Evolutionary conservation across 495 filamentous ascomycete species (phyloP).

Genomic region (Evernia prunastri): DNA sequence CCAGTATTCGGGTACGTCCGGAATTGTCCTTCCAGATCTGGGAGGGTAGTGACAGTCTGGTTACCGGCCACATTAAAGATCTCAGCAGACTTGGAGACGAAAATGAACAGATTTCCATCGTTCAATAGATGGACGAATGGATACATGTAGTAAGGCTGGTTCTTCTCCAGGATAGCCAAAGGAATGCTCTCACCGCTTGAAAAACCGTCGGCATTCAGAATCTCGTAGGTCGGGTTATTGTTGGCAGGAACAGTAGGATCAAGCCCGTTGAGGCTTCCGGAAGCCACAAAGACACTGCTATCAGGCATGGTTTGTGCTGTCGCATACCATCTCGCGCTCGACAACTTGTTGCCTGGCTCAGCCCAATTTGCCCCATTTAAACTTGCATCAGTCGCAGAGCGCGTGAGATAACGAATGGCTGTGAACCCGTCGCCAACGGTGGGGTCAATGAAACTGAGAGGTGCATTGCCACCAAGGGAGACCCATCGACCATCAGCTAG

Average conservation of each 20-base stretch:
- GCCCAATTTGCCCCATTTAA: conserved; percentile 48
- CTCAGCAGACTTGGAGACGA: conserved; percentile 50
- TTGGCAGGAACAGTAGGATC: conserved; percentile 49
- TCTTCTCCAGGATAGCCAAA: conserved; percentile 48
- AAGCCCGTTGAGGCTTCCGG: conserved; percentile 54
- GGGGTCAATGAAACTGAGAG: conserved; percentile 47
- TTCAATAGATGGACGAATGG: conserved; percentile 55
- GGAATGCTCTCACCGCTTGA: conserved; percentile 38
- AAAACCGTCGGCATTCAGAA: conserved; percentile 41
- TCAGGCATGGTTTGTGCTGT: conserved; percentile 53
- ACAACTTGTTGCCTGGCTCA: conserved; percentile 51
- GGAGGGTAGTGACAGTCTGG: conserved; percentile 37
- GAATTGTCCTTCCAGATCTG: conserved; percentile 54
- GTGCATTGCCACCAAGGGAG: conserved; percentile 53
- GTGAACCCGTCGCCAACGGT: conserved; percentile 54
- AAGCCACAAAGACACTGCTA: conserved; percentile 52
- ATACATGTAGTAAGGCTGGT: conserved; percentile 63
- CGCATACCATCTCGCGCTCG: conserved; percentile 53
- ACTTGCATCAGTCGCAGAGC: conserved; percentile 42
- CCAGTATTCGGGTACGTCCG: conserved; percentile 62
- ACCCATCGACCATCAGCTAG: conserved; percentile 50
- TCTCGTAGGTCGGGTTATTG: conserved; percentile 61
- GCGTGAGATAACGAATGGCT: conserved; percentile 47
- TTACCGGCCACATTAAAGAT: conserved; percentile 45
- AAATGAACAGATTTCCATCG: conserved; percentile 52